phyloP scores from a whole-genome alignment of 169 alveolate species.

The Theileria sp. region DNA sequence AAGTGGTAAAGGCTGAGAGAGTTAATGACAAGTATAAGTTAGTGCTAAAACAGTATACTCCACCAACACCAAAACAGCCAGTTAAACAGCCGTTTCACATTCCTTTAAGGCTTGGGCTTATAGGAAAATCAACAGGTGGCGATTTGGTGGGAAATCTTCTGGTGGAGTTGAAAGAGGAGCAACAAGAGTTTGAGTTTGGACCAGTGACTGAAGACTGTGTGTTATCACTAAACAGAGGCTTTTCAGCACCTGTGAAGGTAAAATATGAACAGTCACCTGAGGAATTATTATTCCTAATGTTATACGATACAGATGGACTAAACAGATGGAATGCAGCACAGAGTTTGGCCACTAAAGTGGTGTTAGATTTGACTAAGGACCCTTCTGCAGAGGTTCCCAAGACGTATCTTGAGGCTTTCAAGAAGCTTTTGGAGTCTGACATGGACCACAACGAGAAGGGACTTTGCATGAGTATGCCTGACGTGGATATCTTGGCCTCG shows the following conservation, averaged over 20 bases:
- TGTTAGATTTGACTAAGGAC: conserved; percentile 27
- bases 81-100: conserved; percentile 84
- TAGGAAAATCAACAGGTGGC: conserved; percentile 77
- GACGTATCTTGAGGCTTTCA: conserved; percentile 20
- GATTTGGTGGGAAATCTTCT: conserved; percentile 56
- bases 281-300: conserved; percentile 82
- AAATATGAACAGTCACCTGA: conserved; percentile 78
- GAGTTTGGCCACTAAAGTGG: conserved; percentile 40
- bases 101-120: conserved; percentile 84
- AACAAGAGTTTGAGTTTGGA: conserved; percentile 74
- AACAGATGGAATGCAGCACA: conserved; percentile 73
- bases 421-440: conserved; percentile 36
- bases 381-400: conserved; percentile 13
- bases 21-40: conserved; percentile 69
- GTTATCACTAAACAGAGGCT: conserved; percentile 84
- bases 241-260: conserved; percentile 89
- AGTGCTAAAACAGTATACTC: conserved; percentile 78
- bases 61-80: conserved; percentile 85
- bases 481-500: conserved; percentile 54
- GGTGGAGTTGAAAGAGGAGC: conserved; percentile 75
- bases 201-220: conserved; percentile 80
- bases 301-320: conserved; percentile 85
- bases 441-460: conserved; percentile 61
- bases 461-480: conserved; percentile 57
- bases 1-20: conserved; percentile 54